phyloP scores from a whole-genome alignment of 148 eudicot genomes.

The Vaccinium myrtillus region DNA sequence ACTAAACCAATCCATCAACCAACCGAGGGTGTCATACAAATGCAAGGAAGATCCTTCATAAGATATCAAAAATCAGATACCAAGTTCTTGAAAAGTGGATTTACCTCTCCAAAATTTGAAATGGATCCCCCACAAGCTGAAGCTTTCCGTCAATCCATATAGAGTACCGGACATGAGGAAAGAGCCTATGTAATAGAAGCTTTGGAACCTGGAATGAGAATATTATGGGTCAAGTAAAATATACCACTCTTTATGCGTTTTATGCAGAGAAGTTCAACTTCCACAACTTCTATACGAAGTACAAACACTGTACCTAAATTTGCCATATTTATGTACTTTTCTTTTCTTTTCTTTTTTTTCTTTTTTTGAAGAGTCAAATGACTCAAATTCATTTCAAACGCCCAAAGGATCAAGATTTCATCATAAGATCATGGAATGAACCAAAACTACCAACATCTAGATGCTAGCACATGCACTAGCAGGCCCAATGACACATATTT shows the following conservation, averaged over 20 bases:
- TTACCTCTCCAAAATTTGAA: conserved; percentile 83
- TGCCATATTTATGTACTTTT: not conserved
- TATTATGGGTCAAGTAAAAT: not conserved
- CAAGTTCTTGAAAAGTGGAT: not conserved
- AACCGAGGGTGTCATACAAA: not conserved
- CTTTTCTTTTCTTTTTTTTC: too few species aligned
- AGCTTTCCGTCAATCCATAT: conserved; percentile 96
- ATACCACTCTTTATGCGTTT: not conserved
- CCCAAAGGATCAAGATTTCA: too few species aligned
- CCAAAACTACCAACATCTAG: too few species aligned
- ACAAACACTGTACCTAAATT: not conserved
- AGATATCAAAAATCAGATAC: not conserved
- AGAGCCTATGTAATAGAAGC: conserved; percentile 81
- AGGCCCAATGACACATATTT: too few species aligned
- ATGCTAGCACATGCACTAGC: too few species aligned
- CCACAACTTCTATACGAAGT: not conserved
- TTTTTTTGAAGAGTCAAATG: too few species aligned
- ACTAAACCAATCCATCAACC: not conserved
- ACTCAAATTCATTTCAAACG: too few species aligned
- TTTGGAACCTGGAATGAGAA: conserved; percentile 67
- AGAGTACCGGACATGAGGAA: conserved; percentile 74
- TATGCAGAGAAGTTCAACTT: conserved; percentile 7
- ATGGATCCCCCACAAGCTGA: conserved; percentile 83
- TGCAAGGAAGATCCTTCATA: not conserved
- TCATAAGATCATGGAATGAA: too few species aligned